Base-by-base conservation (phyloP, 2,329 filamentous ascomycete species). In the Trichoderma gracile region DNA sequence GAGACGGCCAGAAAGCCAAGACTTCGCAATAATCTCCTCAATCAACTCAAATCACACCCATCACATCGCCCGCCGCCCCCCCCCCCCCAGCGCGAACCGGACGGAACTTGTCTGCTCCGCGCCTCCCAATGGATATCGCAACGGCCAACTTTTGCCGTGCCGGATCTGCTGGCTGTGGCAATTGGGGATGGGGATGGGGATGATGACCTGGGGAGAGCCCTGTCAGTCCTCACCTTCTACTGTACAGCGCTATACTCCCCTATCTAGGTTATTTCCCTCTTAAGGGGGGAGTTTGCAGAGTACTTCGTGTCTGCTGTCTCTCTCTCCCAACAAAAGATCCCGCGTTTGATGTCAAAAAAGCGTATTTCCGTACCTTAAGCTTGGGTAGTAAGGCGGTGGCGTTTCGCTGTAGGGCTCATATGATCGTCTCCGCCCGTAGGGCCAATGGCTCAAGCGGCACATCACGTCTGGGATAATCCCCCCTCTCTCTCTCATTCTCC, bases 391-490 rank as follows among this genome's bases (percentile, higher is more conserved):
- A 38, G 33, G 33, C 49, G 49, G 58, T 61, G 58, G 58, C 58
- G 58, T 61, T 38, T 38, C 40, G 40, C 46, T 50, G 58, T 61
- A 61, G 58, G 58, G 58, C 58, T 61, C 57, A 52, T 61, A 52
- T 61, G 25, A 40, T 54, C 19, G 33, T 38, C 58, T 61, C 58
- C 58, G 58, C 58, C 21, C 58, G 58, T 61, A 61, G 58, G 58
- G 58, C 58, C 47, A 61, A 61, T 61, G 58, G 58, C 42, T 42
- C 58, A 61, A n/a, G 33, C 58, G 58, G 58, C 58, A 61, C 58
- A 61, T 61, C 58, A 61, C 45, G 57, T 43, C 30, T 61, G 23
- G 58, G 38, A 33, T 57, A 38, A 38, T 14, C 33, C 33, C 30
- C 54, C 54, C 45, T 33, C 49, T 27, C 49, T 7, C 9, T 57